phyloP scores from a whole-genome alignment of 2,329 filamentous ascomycete species.

The Ophiosphaerella narmari region DNA sequence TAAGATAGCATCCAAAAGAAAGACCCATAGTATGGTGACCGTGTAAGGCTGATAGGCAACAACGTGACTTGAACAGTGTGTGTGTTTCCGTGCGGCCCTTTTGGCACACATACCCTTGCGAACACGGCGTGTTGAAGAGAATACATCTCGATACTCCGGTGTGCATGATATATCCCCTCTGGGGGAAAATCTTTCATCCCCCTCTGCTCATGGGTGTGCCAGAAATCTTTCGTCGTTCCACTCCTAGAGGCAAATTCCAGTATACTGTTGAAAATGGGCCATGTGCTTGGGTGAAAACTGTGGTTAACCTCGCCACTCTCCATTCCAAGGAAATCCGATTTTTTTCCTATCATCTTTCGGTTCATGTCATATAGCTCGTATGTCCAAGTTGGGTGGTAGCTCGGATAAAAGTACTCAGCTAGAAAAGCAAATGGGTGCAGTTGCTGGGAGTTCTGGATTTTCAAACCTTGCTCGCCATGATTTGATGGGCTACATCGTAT shows the following conservation, averaged over 20 bases:
- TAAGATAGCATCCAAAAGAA: constrained; percentile 11
- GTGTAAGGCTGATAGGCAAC: constrained; percentile 2
- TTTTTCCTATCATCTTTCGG: background rate
- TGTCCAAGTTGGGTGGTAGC: background rate
- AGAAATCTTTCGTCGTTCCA: constrained; percentile 4
- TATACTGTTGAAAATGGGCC: background rate
- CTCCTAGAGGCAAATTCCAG: background rate
- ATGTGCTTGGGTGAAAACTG: no score
- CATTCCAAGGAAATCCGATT: no score
- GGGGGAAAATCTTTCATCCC: background rate
- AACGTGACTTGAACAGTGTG: constrained; percentile 1
- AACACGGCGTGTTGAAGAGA: constrained; percentile 2
- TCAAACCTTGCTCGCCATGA: background rate
- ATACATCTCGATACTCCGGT: background rate
- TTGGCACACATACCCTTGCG: background rate
- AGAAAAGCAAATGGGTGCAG: no score
- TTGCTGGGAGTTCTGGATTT: no score
- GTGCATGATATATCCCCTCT: background rate
- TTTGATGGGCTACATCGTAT: background rate
- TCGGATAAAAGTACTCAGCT: background rate
- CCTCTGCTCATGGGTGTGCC: background rate
- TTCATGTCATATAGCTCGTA: background rate
- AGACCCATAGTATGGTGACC: constrained; percentile 2
- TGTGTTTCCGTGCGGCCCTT: no score
- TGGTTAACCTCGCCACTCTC: no score